A percentile compares a stretch with the other conserved stretches of the same genome.
Conservation (phyloP, 1,284 basidiomycete species). For the Tremellales sp. region DNA sequence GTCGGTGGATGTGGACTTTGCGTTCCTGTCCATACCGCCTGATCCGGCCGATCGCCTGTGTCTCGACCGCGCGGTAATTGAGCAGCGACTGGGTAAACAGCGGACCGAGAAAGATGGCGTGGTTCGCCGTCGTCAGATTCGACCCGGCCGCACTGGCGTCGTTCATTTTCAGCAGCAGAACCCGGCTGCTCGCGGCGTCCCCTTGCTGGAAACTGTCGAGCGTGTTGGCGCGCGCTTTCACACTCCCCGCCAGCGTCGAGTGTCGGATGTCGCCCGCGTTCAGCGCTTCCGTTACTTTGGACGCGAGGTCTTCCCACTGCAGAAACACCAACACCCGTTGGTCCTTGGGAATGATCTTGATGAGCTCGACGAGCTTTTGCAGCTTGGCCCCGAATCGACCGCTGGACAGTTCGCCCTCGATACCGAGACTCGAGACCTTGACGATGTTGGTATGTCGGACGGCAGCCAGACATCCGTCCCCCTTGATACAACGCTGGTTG, state of each 20-base stretch:
- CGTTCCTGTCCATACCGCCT: slow-evolving; percentile 80
- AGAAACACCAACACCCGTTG: slow-evolving; percentile 88
- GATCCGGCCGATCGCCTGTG: slow-evolving; percentile 84
- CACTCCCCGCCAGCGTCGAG: slow-evolving; percentile 76
- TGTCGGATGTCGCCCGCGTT: slow-evolving; percentile 66
- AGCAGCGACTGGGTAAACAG: slow-evolving; percentile 72
- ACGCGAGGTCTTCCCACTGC: slow-evolving; percentile 87
- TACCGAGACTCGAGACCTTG: slow-evolving; percentile 72
- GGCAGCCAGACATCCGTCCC: slow-evolving; percentile 64
- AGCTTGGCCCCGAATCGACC: slow-evolving; percentile 86
- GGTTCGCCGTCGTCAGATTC: slow-evolving; percentile 88
- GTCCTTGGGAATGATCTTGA: slow-evolving; percentile 70
- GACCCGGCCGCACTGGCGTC: slow-evolving; percentile 90
- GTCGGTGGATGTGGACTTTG: slow-evolving; percentile 73
- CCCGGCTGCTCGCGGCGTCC: slow-evolving; percentile 56
- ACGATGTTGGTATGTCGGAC: slow-evolving; percentile 75
- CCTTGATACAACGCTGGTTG: slow-evolving; percentile 75
- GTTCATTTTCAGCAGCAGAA: slow-evolving; percentile 84
- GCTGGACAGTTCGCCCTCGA: slow-evolving; percentile 71
- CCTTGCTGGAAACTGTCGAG: slow-evolving; percentile 78
- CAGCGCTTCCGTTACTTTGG: slow-evolving; percentile 82
- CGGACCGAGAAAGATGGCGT: slow-evolving; percentile 90
- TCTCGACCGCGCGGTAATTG: slow-evolving; percentile 80
- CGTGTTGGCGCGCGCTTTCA: slow-evolving; percentile 70
- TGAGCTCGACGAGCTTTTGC: slow-evolving; percentile 74